Percentiles rank a stretch among this genome's conserved stretches.
These are phyloP conservation scores for Linum trigynum DNA, from an alignment of 345 rosid species.

Conservation along the genomic window DNA sequence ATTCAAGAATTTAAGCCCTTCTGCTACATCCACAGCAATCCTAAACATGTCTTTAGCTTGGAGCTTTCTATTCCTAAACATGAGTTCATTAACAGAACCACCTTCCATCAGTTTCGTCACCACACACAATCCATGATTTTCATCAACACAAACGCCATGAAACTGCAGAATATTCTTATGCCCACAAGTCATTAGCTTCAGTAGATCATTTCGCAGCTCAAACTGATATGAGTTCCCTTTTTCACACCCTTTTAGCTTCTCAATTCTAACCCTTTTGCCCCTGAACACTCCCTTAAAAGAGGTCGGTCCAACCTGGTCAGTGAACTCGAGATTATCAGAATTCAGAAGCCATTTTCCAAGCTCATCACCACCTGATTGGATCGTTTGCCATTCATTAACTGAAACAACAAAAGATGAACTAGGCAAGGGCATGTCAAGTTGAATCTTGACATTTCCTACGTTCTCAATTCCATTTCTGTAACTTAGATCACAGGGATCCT, in stretches of 20 bases:
- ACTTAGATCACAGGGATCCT: constrained; percentile 44
- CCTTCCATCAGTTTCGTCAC: constrained; percentile 92
- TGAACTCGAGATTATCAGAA: constrained; percentile 63
- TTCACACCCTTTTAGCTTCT: constrained; percentile 93
- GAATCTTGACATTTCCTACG: constrained; percentile 32
- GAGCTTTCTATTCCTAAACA: constrained; percentile 72
- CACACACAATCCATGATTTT: constrained; percentile 78
- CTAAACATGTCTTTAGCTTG: constrained; percentile 64
- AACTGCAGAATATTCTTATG: constrained; percentile 78
- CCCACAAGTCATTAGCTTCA: constrained; percentile 90
- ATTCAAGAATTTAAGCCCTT: constrained; percentile 77
- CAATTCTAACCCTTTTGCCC: constrained; percentile 70
- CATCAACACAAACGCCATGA: constrained; percentile 78
- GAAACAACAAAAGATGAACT: constrained; percentile 54
- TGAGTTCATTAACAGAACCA: constrained; percentile 67
- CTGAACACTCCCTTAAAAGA: constrained; percentile 65
- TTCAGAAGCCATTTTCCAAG: constrained; percentile 75
- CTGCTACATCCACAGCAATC: constrained; percentile 65
- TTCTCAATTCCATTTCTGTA: constrained; percentile 42
- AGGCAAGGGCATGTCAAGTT: constrained; percentile 71
- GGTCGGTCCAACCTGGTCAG: constrained; percentile 60
- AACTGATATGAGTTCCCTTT: constrained; percentile 85
- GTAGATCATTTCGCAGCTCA: constrained; percentile 65
- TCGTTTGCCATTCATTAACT: constrained; percentile 90
- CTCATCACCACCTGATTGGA: constrained; percentile 56